Evolutionary conservation across 2,329 filamentous ascomycete genomes (phyloP), one percentile per base, ranked within the genome.

Genomic region (Monosporascus sp.): DNA sequence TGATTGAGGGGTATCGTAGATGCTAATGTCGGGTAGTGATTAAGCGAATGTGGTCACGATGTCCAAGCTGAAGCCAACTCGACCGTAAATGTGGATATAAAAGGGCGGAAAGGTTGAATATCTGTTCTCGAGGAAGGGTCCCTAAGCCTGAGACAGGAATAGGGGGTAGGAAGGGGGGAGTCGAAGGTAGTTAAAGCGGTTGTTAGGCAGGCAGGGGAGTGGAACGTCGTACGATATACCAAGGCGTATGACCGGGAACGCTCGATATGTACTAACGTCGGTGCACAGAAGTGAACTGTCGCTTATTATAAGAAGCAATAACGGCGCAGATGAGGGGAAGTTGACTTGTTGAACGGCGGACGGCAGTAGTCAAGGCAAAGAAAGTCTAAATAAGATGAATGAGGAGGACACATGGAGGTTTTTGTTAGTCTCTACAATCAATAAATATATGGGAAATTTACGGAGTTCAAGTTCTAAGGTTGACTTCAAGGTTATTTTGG

Each of bases 21-120:
- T 49, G 51, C 24, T 48, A 56, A 47, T 28, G 64, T 61, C 56
- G 61, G 61, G 58, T 48, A 60, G 57, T 58, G 64, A 44, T 37
- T 37, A 51, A 60, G 51, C 49, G 60, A 62, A 55, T 43, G 54
- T 53, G 35, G 45, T 37, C 31, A 46, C 17, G 17, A 26, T 46
- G 26, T 20, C 26, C 43, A 9, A 45, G 20, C 43, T 31, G 11
- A 45, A 46, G 43, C 40, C 14, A 14, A 20, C 18, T 11, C 3
- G n/a, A 22, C 20, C 43, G 7, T 26, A 6, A n/a, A 14, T 14
- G 22, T 26, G 43, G 26, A 22, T 46, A 43, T 43, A 6, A 14
- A 43, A 43, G 4, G 40, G 40, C 18, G 22, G 22, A 14, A 14
- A 43, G 40, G 22, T 20, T 43, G 40, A 20, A 43, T 18, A 11